These are phyloP conservation scores for Saturnispora diversa DNA, from an alignment of 805 yeast genomes.

Conservation along the genomic window DNA sequence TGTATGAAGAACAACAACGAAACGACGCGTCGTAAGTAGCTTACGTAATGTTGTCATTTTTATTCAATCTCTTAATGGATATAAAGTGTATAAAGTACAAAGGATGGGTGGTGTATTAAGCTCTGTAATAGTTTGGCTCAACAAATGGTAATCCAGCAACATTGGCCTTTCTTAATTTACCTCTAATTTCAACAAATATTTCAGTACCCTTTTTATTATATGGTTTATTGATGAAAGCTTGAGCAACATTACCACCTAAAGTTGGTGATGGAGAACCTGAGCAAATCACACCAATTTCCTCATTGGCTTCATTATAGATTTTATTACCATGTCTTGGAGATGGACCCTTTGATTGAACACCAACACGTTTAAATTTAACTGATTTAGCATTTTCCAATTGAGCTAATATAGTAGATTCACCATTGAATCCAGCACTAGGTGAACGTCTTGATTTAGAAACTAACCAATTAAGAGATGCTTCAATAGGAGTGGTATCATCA, in stretches of 20 bases:
- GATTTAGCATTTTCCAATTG: conserved; percentile 61
- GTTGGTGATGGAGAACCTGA: conserved; percentile 59
- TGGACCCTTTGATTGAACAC: conserved; percentile 72
- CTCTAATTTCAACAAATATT: conserved; percentile 71
- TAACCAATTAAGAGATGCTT: conserved; percentile 85
- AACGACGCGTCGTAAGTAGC: too few relatives aligned
- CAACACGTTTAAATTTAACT: conserved; percentile 60
- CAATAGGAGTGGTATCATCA: conserved; percentile 76
- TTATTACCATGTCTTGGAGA: conserved; percentile 81
- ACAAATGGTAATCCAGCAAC: conserved; percentile 85
- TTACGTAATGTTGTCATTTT: too few relatives aligned
- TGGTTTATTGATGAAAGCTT: conserved; percentile 73
- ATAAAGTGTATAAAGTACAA: background rate
- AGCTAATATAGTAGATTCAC: conserved; percentile 56
- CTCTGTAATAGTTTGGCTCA: conserved; percentile 59
- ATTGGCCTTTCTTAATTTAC: conserved; percentile 66
- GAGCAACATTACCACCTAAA: conserved; percentile 76
- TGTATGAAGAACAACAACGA: background rate
- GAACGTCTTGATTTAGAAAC: conserved; percentile 72
- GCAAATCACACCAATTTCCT: conserved; percentile 45
- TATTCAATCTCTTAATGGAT: conserved; percentile 7
- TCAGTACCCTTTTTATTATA: conserved; percentile 66
- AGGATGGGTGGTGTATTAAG: too few relatives aligned
- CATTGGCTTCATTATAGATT: conserved; percentile 45
- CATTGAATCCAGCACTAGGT: conserved; percentile 55